Percentiles rank a stretch among this genome's conserved stretches.
Conservation (phyloP, 129 eudicot genomes). For the Escallonia rubra region DNA sequence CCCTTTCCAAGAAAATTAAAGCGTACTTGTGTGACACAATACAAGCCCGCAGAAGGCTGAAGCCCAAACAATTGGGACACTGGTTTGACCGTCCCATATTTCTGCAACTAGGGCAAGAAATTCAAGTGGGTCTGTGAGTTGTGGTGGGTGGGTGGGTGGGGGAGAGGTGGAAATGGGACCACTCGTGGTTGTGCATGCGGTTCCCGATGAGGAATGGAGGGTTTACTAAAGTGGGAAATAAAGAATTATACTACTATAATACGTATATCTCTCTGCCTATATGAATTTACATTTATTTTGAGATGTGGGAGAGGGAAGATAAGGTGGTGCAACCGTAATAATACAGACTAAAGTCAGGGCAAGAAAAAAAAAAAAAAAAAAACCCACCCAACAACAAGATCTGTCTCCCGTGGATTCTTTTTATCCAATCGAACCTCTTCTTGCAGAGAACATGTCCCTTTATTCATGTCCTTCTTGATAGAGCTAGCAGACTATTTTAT, state of each 20-base stretch:
- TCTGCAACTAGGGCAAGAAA: conserved; percentile 28
- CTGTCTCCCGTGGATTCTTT: conserved; percentile 63
- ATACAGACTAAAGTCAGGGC: conserved; percentile 30
- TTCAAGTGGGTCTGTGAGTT: conserved; percentile 8
- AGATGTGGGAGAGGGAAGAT: conserved; percentile 37
- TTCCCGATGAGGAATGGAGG: conserved; percentile 42
- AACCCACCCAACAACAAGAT: conserved; percentile 62
- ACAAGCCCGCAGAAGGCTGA: background rate
- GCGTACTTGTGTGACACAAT: conserved; percentile 3
- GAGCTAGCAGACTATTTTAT: conserved; percentile 8
- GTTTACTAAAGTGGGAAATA: conserved; percentile 19
- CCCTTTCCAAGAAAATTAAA: conserved; percentile 10
- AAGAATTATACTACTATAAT: too few relatives aligned
- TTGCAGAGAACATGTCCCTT: conserved; percentile 72
- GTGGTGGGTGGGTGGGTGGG: conserved; percentile 3
- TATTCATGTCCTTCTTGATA: conserved; percentile 36
- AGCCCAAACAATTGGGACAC: conserved; percentile 11
- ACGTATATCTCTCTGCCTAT: too few relatives aligned
- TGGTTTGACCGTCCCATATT: background rate
- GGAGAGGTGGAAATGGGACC: conserved; percentile 35
- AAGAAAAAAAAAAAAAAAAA: conserved; percentile 15
- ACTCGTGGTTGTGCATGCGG: conserved; percentile 23
- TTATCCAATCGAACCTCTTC: conserved; percentile 81
- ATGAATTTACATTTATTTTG: too few relatives aligned
- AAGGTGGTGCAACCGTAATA: conserved; percentile 40